These are phyloP conservation scores for Astathelohania contejeani DNA, from an alignment of 371 early-diverging fungal genomes.

Conservation along the genomic window DNA sequence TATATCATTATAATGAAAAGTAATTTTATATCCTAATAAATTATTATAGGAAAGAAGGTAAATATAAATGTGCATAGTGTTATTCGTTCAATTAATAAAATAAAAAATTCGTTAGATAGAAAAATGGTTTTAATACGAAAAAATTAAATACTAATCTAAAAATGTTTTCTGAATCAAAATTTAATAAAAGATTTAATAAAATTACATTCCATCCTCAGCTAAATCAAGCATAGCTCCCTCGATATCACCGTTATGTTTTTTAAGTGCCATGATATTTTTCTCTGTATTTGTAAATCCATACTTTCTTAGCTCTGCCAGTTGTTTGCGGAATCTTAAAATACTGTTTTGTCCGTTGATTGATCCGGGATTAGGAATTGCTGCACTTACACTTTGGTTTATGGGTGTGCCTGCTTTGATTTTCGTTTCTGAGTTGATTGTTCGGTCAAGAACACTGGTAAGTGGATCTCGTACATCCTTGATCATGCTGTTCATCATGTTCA, in stretches of 20 bases:
- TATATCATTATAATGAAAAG: no score
- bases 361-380: constrained; percentile 36
- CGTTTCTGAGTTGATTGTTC: constrained; percentile 4
- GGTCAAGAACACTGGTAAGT: constrained; percentile 11
- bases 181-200: no score
- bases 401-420: constrained; percentile 36
- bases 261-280: constrained; percentile 39
- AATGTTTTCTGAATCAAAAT: no score
- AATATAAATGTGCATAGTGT: no score
- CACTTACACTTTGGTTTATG: constrained; percentile 6
- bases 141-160: no score
- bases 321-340: constrained; percentile 43
- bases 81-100: no score
- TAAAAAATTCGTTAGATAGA: no score
- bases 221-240: constrained; percentile 37
- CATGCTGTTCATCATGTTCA: constrained; percentile 50
- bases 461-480: constrained; percentile 50
- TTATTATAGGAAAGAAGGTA: no score
- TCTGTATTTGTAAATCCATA: constrained; percentile 45
- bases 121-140: no score
- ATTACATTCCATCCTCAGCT: no score
- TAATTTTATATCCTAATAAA: no score
- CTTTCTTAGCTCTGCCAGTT: constrained; percentile 41
- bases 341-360: constrained; percentile 28
- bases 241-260: constrained; percentile 44